A percentile compares a stretch with the other conserved stretches of the same genome.
Conservation (phyloP, 352 stramenopile genomes). For the Globisporangium emineosum region DNA sequence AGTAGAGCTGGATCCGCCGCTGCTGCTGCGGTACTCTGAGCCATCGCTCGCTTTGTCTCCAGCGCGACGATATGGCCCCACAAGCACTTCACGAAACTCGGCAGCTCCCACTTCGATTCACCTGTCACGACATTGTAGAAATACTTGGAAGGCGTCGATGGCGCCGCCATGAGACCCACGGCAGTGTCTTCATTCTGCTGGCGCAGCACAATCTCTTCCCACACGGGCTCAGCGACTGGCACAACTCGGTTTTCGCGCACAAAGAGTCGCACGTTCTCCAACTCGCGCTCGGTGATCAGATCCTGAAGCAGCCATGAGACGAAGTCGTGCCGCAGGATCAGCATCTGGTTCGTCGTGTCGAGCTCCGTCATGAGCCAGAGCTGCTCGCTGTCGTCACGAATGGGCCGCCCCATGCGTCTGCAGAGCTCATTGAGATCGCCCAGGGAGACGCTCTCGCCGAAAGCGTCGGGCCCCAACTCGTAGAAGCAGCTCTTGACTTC, state of each 20-base stretch:
- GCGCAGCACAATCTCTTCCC: constrained; percentile 39
- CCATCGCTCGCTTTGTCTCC: constrained; percentile 19
- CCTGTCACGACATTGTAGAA: constrained; percentile 54
- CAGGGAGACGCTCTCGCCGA: constrained; percentile 34
- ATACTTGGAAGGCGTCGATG: constrained; percentile 23
- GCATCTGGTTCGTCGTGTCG: constrained; percentile 60
- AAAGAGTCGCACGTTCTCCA: constrained; percentile 11
- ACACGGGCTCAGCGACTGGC: constrained; percentile 28
- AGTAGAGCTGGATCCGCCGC: too few species aligned
- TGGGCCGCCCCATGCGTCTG: constrained; percentile 28
- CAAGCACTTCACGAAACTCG: constrained; percentile 34
- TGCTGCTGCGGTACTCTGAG: neutral
- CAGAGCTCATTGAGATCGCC: constrained; percentile 52
- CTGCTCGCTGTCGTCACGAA: constrained; percentile 45
- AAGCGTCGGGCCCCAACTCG: constrained; percentile 29
- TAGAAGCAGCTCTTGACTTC: constrained; percentile 36
- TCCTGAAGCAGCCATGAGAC: constrained; percentile 49
- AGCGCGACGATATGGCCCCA: constrained; percentile 25
- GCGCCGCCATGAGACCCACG: neutral
- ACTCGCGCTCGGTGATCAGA: constrained; percentile 25
- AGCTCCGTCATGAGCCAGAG: constrained; percentile 46
- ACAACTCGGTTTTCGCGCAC: constrained; percentile 14
- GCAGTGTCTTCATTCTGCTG: neutral
- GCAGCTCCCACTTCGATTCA: constrained; percentile 50
- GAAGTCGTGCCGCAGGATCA: constrained; percentile 49